Evolutionary conservation across 1,284 basidiomycete species (phyloP).

Genomic region (Apiotrichum porosum): DNA sequence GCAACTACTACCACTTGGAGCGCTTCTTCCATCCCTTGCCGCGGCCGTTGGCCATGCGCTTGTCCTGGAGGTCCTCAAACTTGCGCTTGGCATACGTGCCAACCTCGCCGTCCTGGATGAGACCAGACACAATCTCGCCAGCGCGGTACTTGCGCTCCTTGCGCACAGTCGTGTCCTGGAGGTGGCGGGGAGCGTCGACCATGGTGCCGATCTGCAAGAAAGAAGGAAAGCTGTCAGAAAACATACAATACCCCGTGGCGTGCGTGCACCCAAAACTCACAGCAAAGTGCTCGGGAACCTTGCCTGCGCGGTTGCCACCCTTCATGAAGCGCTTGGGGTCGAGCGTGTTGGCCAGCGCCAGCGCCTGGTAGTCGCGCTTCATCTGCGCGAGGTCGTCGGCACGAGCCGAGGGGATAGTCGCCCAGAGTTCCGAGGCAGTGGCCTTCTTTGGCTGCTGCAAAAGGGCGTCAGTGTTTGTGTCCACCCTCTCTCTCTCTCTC

Average conservation of each 20-base stretch:
- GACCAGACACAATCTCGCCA: constrained; percentile 77
- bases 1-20: constrained; percentile 43
- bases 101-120: constrained; percentile 81
- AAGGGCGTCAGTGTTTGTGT: too few species aligned
- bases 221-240: neutral
- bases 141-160: constrained; percentile 78
- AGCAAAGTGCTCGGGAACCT: constrained; percentile 82
- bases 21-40: constrained; percentile 68
- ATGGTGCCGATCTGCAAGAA: constrained; percentile 82
- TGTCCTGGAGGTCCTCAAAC: constrained; percentile 74
- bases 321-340: constrained; percentile 96
- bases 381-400: constrained; percentile 75
- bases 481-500: constrained; percentile 49
- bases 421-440: constrained; percentile 82
- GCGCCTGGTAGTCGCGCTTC: constrained; percentile 85
- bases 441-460: constrained; percentile 56
- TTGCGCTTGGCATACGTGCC: constrained; percentile 89
- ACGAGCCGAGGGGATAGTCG: constrained; percentile 79
- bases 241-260: neutral
- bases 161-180: constrained; percentile 66
- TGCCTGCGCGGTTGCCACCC: constrained; percentile 66
- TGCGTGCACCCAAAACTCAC: constrained; percentile 53
- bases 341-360: constrained; percentile 83
- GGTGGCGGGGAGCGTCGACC: constrained; percentile 66
- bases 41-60: constrained; percentile 66